Conservation (phyloP, 108 stramenopile species). For the Nitzschia inconspicua region DNA sequence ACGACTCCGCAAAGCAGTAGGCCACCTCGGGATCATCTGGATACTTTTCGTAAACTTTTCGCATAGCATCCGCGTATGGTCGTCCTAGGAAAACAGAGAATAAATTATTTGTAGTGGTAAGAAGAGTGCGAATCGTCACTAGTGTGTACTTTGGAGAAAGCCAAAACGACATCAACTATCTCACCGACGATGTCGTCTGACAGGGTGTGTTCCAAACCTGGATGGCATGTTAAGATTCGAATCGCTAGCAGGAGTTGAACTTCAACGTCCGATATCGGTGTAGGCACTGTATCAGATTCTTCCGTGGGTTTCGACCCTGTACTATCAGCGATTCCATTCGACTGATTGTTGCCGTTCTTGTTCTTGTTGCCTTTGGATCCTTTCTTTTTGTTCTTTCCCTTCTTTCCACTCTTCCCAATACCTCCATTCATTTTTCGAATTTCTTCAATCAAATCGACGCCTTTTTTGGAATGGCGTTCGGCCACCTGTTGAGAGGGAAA, state of each 20-base stretch:
- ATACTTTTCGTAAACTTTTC: constrained; percentile 57
- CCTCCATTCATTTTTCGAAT: constrained; percentile 35
- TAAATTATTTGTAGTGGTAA: too few species aligned
- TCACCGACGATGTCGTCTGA: constrained; percentile 56
- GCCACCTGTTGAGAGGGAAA: constrained; percentile 83
- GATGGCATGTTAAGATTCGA: constrained; percentile 57
- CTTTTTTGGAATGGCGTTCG: constrained; percentile 59
- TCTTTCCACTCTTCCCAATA: constrained; percentile 18
- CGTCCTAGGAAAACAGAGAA: too few species aligned
- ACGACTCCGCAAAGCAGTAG: constrained; percentile 71
- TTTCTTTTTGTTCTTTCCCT: constrained; percentile 12
- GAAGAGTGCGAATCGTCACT: too few species aligned
- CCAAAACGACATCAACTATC: too few species aligned
- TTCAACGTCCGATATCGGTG: constrained; percentile 63
- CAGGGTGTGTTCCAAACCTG: constrained; percentile 55
- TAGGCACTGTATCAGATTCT: background rate
- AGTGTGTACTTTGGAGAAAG: too few species aligned
- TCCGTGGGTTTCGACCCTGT: constrained; percentile 2
- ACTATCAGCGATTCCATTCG: background rate
- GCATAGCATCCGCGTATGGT: constrained; percentile 73
- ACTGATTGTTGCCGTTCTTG: constrained; percentile 4
- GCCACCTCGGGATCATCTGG: constrained; percentile 71
- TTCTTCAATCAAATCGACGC: constrained; percentile 65
- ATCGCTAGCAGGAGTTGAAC: constrained; percentile 59
- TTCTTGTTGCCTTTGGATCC: constrained; percentile 4